phyloP scores from a whole-genome alignment of 768 basidiomycete species.

The Boletus fagicola region DNA sequence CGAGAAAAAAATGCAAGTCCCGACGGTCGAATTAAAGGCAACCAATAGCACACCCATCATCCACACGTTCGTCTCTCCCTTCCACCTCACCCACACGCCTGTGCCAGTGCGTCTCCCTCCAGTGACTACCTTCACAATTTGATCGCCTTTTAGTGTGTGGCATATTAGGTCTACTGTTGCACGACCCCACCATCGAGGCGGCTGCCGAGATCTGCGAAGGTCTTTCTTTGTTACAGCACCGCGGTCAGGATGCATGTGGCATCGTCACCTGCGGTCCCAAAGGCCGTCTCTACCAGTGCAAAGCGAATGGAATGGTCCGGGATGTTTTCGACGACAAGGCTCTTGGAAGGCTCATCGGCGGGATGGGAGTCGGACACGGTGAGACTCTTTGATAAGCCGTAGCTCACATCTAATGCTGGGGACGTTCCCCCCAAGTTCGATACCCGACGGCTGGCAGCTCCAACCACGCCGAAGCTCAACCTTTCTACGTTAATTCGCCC shows the following conservation, averaged over 20 bases:
- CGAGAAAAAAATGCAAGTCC: slow-evolving; percentile 12
- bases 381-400: slow-evolving; percentile 19
- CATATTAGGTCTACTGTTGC: slow-evolving; percentile 82
- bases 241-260: slow-evolving; percentile 98
- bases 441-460: slow-evolving; percentile 99
- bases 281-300: slow-evolving; percentile 96
- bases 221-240: slow-evolving; percentile 91
- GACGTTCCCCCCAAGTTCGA: slow-evolving; percentile 57
- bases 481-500: slow-evolving; percentile 99
- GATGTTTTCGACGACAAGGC: slow-evolving; percentile 89
- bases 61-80: slow-evolving; percentile 7
- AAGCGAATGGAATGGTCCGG: slow-evolving; percentile 98
- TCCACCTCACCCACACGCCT: slow-evolving; percentile 6
- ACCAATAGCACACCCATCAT: not conserved
- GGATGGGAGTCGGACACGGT: slow-evolving; percentile 99
- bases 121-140: not conserved
- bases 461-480: slow-evolving; percentile 95
- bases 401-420: slow-evolving; percentile 13
- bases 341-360: slow-evolving; percentile 75
- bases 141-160: slow-evolving; percentile 69
- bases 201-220: slow-evolving; percentile 93
- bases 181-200: slow-evolving; percentile 70
- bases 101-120: slow-evolving; percentile 29
- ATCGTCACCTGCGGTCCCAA: slow-evolving; percentile 95
- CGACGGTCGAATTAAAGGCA: slow-evolving; percentile 1